Evolutionary conservation across 192 early-diverging fungal genomes (phyloP).

Genomic region (Chytriomyces hyalinus): DNA sequence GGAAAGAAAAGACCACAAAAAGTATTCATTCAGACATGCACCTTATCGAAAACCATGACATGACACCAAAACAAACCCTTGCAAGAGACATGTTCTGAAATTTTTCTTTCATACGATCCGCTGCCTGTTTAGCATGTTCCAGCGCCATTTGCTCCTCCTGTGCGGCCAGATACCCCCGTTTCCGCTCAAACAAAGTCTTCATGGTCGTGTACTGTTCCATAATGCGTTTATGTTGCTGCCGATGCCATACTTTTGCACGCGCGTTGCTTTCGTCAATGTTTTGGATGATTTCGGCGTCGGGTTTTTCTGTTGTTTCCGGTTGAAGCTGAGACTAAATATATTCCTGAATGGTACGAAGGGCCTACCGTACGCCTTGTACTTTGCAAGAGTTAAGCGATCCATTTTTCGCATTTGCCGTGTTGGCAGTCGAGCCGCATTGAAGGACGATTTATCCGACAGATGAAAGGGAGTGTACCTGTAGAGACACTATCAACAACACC

Average conservation of each 20-base stretch:
- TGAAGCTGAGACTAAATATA: background rate
- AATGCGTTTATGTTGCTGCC: slow-evolving; percentile 25
- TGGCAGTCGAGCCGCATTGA: slow-evolving; percentile 37
- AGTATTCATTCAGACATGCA: background rate
- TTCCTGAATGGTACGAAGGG: background rate
- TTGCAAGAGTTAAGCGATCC: slow-evolving; percentile 40
- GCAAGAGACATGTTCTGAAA: slow-evolving; percentile 34
- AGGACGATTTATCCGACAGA: slow-evolving; percentile 42
- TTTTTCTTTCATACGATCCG: slow-evolving; percentile 48
- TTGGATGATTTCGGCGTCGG: slow-evolving; percentile 32
- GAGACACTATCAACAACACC: background rate
- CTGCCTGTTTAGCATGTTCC: slow-evolving; percentile 36
- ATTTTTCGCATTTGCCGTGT: slow-evolving; percentile 29
- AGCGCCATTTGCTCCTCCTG: slow-evolving; percentile 34
- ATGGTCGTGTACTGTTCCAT: slow-evolving; percentile 35
- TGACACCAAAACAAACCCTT: slow-evolving; percentile 35
- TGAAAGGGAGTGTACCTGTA: slow-evolving; percentile 48
- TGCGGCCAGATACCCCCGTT: slow-evolving; percentile 29
- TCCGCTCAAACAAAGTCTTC: slow-evolving; percentile 38
- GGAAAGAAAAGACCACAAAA: background rate
- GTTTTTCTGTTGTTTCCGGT: slow-evolving; percentile 40
- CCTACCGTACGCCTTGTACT: slow-evolving; percentile 49
- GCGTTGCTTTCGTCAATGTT: slow-evolving; percentile 48
- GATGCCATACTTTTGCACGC: slow-evolving; percentile 34
- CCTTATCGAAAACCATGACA: no score